phyloP scores from a whole-genome alignment of 1,284 basidiomycete genomes.

The Vanrija sp. region DNA sequence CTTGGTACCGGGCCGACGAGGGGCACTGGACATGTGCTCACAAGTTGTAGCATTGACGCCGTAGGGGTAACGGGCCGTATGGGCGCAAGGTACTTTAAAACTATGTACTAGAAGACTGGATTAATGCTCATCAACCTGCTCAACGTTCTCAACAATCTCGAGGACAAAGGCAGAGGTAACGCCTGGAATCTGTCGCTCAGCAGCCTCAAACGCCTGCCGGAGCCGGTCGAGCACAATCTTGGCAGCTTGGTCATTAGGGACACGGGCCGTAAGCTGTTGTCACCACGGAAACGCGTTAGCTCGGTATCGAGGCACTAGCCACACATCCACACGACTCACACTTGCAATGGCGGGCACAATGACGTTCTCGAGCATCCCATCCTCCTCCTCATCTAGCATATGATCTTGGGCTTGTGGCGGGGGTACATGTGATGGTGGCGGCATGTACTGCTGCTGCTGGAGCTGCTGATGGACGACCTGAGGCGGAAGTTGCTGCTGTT shows the following conservation, averaged over 20 bases:
- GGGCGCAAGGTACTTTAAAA: no score
- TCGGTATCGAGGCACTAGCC: not conserved
- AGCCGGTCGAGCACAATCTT: slow-evolving; percentile 74
- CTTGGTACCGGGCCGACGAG: no score
- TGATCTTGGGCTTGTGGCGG: slow-evolving; percentile 22
- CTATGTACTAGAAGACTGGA: no score
- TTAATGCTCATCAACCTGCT: slow-evolving; percentile 48
- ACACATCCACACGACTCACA: slow-evolving; percentile 54
- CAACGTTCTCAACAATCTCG: slow-evolving; percentile 54
- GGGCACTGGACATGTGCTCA: no score
- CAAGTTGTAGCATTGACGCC: no score
- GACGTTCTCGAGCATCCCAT: slow-evolving; percentile 91
- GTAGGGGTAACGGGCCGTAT: no score
- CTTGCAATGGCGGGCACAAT: slow-evolving; percentile 87
- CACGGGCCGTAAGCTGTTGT: slow-evolving; percentile 74
- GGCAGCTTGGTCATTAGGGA: slow-evolving; percentile 81
- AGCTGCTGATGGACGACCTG: slow-evolving; percentile 33
- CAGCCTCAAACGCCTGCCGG: slow-evolving; percentile 84
- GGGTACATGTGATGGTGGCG: slow-evolving; percentile 59
- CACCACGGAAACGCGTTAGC: not conserved
- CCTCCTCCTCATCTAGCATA: slow-evolving; percentile 60
- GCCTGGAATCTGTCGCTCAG: slow-evolving; percentile 66
- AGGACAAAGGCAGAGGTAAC: slow-evolving; percentile 52
- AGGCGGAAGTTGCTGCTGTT: slow-evolving; percentile 14
- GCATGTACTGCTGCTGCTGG: slow-evolving; percentile 52